Evolutionary conservation across 208 protist species (phyloP).

Genomic region (Wallacemonas collosoma): DNA sequence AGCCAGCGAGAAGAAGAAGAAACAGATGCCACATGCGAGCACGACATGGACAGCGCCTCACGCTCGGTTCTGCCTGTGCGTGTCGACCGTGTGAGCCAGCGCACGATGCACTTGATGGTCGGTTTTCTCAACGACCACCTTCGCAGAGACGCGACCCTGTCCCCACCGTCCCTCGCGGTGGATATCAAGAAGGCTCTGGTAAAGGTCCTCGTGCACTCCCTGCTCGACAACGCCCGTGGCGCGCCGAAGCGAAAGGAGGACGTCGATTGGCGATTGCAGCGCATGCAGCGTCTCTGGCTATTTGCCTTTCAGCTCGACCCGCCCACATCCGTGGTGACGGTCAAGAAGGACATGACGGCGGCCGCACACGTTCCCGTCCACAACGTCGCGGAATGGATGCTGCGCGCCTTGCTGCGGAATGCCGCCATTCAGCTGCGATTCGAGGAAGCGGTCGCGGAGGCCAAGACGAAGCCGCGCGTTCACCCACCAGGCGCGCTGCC

Average conservation of each 20-base stretch:
- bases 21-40: background rate
- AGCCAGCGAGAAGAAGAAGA: background rate
- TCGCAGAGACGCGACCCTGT: constrained; percentile 18
- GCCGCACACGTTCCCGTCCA: background rate
- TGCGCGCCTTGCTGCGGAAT: constrained; percentile 62
- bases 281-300: constrained; percentile 52
- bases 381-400: constrained; percentile 54
- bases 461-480: constrained; percentile 13
- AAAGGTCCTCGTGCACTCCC: constrained; percentile 60
- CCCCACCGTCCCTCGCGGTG: constrained; percentile 27
- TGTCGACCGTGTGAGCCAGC: background rate
- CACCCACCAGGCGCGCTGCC: background rate
- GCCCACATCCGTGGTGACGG: constrained; percentile 19
- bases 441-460: constrained; percentile 29
- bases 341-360: background rate
- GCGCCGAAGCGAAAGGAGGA: constrained; percentile 26
- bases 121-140: constrained; percentile 41
- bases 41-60: too few species aligned
- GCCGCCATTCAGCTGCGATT: constrained; percentile 46
- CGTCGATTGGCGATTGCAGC: constrained; percentile 25
- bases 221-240: constrained; percentile 54
- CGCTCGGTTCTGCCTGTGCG: background rate
- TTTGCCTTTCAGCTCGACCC: constrained; percentile 47
- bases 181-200: constrained; percentile 42
- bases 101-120: constrained; percentile 31